Evolutionary conservation across 2,329 filamentous ascomycete genomes (phyloP).

Genomic region (Aureobasidium sp.): DNA sequence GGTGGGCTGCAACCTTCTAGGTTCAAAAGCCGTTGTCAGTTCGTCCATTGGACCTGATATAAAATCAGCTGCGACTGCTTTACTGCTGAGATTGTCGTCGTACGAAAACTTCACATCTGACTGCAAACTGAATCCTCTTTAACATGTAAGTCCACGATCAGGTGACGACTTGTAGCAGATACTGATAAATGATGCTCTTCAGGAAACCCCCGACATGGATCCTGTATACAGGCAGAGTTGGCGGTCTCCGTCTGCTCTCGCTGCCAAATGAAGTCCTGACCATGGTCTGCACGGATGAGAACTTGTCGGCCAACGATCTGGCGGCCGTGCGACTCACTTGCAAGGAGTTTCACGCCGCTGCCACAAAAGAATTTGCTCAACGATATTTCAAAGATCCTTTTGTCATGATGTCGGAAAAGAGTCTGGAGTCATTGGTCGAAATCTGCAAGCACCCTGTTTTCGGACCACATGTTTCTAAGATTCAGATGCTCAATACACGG

Average conservation of each 20-base stretch:
- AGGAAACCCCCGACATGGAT: background rate
- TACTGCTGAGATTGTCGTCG: too few relatives aligned
- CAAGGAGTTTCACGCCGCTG: background rate
- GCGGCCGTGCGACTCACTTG: background rate
- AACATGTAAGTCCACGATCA: background rate
- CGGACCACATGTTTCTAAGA: background rate
- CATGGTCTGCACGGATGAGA: background rate
- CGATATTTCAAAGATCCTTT: background rate
- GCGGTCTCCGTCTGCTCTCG: background rate
- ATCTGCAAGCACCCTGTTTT: background rate
- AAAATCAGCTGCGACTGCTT: too few relatives aligned
- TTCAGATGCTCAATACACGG: background rate
- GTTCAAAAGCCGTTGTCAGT: too few relatives aligned
- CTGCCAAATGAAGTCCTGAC: background rate
- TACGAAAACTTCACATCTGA: too few relatives aligned
- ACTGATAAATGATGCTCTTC: background rate
- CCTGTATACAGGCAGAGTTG: background rate
- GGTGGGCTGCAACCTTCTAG: too few relatives aligned
- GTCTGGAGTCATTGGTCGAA: background rate
- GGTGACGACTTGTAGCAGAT: accelerated
- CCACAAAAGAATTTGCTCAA: background rate
- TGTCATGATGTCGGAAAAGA: background rate
- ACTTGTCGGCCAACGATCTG: background rate
- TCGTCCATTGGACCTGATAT: too few relatives aligned
- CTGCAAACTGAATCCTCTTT: too few relatives aligned